Evolutionary conservation across 768 basidiomycete species (phyloP), one percentile per base, ranked within the genome.

Genomic region (Mycena polygramma): DNA sequence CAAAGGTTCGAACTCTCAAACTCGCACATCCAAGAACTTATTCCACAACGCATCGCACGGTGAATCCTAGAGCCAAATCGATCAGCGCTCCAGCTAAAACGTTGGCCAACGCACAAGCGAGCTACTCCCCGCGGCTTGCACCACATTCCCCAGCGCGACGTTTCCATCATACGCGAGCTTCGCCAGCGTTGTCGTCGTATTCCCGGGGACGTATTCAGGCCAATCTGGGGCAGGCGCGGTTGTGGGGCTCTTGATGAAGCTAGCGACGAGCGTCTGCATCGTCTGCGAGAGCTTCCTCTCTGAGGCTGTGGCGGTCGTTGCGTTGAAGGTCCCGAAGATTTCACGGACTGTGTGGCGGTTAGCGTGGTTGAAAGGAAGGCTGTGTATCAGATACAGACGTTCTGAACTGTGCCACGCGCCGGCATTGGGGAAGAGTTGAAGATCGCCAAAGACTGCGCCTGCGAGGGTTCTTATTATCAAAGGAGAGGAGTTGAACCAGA

Each of bases 301-400:
- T 5, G 73, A 39, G 2, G 68, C 57, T 2, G 76, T 76, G 0
- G 77, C 78, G 1, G 75, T 75, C 1, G 68, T 60, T n/a, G n/a
- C 51, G 52, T 77, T 76, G 66, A 64, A 77, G 2, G 78, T 78
- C 17, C 77, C 78, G 59, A 79, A 79, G 8, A 79, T 69, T 37
- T 74, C 73, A 9, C 37, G 54, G 9, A 78, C 77, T 78, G 35
- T 14, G 9, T 19, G 7, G 24, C 19, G 20, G 9, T 7, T 46
- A 30, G 30, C 30, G 30, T 14, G 20, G 43, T 59, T 14, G 24
- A 17, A 46, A 20, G 45, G 17, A 19, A 7, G 15, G 45, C 7
- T 26, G 22, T 15, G 26, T 41, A 7, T 2, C 24, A 43, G 6
- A 22, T 30, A 30, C 70, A 45, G 7, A 76, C 75, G 62, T 22